Base-by-base conservation (phyloP, 768 basidiomycete genomes). In the Gelatoporia subvermispora region DNA sequence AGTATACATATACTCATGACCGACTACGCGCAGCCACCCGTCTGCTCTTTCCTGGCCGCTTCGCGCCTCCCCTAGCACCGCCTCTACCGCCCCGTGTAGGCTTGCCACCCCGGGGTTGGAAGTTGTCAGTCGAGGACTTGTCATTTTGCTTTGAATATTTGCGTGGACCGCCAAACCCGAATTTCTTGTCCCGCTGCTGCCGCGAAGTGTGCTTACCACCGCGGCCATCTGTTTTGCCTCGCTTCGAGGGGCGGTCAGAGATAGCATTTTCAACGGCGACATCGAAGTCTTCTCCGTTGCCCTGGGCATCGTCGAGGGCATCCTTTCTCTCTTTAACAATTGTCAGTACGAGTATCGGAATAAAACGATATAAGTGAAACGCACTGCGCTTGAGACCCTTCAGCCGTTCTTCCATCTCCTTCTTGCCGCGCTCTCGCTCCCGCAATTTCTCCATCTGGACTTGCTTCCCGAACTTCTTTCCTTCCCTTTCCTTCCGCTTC, bases 391-490 rank as follows among this genome's bases (percentile, higher is more conserved):
- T 96, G 54, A 97, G 78, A 7, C 82, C 81, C 61, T 93, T 86
- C 20, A 93, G 72, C 36, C 84, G 73, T 58, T 94, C 92, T 49
- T 87, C 85, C 78, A 95, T 85, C 25, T 92, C 89, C 72, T 94
- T 96, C 76, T 93, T 94, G 49, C 82, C 79, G 61, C 73, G 77
- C 66, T 93, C 86, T 39, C 95, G 74, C 72, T 95, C 91, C 65
- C 92, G 90, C 55, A 91, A 74, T 67, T 93, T 93, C 72, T 97
- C 94, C 34, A 89, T 68, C 68, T 99, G 96, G 10, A 98, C 92
- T 67, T 97, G 91, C 67, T 98, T 99, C 21, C 95, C 95, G 61
- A 91, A 96, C 74, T 97, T 98, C 75, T 98, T 97, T 47, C 92
- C 86, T 60, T 96, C 88, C 40, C 96, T 77, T 66, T 97, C 90